Percentiles rank a stretch among this genome's conserved stretches.
These are phyloP conservation scores for Diddensiella santjacobensis DNA, from an alignment of 805 yeast genomes.

Conservation along the genomic window DNA sequence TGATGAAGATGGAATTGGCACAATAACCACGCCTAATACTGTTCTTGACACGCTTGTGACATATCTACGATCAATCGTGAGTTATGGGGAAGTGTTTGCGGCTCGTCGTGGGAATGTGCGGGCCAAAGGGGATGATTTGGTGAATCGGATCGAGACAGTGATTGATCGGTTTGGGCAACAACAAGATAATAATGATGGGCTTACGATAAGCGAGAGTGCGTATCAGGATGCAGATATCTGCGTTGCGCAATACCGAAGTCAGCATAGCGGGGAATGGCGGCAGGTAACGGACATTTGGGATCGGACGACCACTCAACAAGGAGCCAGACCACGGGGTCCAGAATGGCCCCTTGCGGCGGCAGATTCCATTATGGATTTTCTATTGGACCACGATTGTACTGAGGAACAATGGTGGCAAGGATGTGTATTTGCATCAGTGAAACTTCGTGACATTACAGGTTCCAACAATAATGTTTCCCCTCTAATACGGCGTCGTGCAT, in stretches of 20 bases:
- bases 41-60: constrained; percentile 13
- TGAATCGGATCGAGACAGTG: not conserved
- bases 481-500: constrained; percentile 12
- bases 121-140: not conserved
- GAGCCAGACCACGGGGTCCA: no score
- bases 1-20: constrained; percentile 4
- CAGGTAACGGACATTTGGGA: not conserved
- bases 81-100: not conserved
- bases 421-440: not conserved
- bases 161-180: not conserved
- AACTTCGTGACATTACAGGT: not conserved
- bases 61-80: constrained; percentile 10
- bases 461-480: not conserved
- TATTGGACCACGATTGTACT: no score
- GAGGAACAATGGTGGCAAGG: not conserved
- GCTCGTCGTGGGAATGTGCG: not conserved
- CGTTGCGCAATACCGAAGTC: constrained; percentile 14
- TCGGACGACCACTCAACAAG: not conserved
- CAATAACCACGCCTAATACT: constrained; percentile 5
- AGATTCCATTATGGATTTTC: constrained; percentile 24
- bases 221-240: constrained; percentile 9
- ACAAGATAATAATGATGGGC: not conserved
- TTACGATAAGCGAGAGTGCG: not conserved
- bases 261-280: not conserved
- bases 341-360: constrained; percentile 26